Evolutionary conservation across 164 flowering plant species (phyloP).

Genomic region (Tinospora cordifolia): DNA sequence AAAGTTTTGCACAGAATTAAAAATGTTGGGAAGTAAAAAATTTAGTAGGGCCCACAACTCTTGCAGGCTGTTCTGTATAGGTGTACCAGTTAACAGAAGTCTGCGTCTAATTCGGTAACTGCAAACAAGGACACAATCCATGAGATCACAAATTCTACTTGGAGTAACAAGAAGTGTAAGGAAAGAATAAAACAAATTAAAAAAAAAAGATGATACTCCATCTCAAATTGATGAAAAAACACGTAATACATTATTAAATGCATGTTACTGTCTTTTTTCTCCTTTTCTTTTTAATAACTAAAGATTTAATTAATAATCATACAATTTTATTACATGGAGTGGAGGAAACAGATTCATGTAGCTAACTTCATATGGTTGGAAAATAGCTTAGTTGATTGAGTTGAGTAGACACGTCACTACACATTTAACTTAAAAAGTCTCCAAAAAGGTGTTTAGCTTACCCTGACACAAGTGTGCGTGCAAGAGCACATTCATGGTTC

Average conservation of each 20-base stretch:
- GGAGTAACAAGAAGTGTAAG: neutral
- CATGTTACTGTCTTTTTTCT: too few relatives aligned
- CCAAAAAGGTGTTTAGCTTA: constrained; percentile 25
- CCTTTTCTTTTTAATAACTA: too few relatives aligned
- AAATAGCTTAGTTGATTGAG: too few relatives aligned
- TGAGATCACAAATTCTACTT: constrained; percentile 8
- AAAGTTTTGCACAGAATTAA: constrained; percentile 87
- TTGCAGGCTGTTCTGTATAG: constrained; percentile 92
- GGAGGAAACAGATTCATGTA: too few relatives aligned
- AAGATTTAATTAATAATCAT: too few relatives aligned
- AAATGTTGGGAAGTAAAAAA: constrained; percentile 90
- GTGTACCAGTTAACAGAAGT: constrained; percentile 95
- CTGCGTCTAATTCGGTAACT: constrained; percentile 83
- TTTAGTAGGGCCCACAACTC: constrained; percentile 96
- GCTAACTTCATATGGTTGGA: too few relatives aligned
- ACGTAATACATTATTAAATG: neutral
- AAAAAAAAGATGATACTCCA: too few relatives aligned
- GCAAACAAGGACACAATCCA: constrained; percentile 26
- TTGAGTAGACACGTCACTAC: neutral
- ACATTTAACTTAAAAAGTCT: neutral
- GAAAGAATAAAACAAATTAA: neutral
- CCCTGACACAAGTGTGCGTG: constrained; percentile 63
- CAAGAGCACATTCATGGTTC: constrained; percentile 83
- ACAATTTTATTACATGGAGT: too few relatives aligned
- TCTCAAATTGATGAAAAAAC: neutral